Conservation (phyloP, 345 rosid species). For the Diplotaxis tenuifolia region DNA sequence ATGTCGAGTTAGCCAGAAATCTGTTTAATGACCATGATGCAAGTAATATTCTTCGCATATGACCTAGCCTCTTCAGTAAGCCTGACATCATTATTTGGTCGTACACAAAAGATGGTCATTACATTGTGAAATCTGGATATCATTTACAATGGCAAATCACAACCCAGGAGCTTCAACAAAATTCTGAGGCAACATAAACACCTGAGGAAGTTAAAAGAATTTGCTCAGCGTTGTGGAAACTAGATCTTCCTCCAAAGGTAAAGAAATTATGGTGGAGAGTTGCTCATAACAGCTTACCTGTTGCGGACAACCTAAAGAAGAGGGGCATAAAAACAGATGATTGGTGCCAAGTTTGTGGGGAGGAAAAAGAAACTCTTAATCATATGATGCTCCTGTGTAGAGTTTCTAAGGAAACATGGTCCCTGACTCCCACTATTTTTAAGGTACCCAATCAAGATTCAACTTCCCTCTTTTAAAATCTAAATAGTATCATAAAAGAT, state of each 20-base stretch:
- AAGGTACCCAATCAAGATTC: not conserved
- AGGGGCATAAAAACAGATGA: not conserved
- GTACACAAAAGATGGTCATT: not conserved
- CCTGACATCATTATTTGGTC: not conserved
- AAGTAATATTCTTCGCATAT: not conserved
- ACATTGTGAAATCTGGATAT: not conserved
- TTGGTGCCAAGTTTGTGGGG: not conserved
- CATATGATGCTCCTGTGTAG: not conserved
- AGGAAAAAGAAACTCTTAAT: not conserved
- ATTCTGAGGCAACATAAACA: not conserved
- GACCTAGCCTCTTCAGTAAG: not conserved
- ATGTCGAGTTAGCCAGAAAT: not conserved
- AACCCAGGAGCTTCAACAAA: not conserved
- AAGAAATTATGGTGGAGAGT: not conserved
- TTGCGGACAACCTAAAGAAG: not conserved
- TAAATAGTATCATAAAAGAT: too few relatives aligned
- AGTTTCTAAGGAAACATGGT: not conserved
- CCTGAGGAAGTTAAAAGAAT: not conserved
- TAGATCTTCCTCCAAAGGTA: not conserved
- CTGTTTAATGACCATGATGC: not conserved
- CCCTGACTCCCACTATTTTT: not conserved
- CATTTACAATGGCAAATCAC: not conserved
- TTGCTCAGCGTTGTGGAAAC: not conserved
- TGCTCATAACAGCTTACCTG: not conserved
- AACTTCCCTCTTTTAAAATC: too few relatives aligned